phyloP scores from a whole-genome alignment of 306 rosid genomes.

The Gastrolobium villosum region DNA sequence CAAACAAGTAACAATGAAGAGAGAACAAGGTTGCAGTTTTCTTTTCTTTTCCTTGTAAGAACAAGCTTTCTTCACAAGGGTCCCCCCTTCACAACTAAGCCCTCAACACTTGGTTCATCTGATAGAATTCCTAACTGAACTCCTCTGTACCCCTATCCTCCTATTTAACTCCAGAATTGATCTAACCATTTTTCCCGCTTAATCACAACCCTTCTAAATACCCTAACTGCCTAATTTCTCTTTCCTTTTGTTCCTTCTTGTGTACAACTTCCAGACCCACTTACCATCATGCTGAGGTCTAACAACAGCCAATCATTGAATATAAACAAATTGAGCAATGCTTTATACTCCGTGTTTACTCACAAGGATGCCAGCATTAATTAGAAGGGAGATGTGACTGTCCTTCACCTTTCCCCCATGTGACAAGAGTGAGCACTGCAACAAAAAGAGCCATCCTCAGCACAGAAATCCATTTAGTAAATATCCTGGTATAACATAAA shows the following conservation, averaged over 20 bases:
- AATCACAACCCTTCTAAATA: no score
- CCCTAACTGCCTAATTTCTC: no score
- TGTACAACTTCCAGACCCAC: no score
- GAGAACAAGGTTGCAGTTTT: constrained; percentile 17
- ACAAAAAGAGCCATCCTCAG: constrained; percentile 35
- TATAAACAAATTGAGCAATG: constrained; percentile 18
- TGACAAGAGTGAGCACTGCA: constrained; percentile 85
- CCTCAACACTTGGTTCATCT: no score
- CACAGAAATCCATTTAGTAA: constrained; percentile 35
- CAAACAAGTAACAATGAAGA: constrained; percentile 31
- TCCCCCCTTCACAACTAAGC: no score
- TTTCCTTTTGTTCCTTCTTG: no score
- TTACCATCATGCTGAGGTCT: no score
- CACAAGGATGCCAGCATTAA: constrained; percentile 87
- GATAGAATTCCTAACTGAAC: no score
- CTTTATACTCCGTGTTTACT: constrained; percentile 52
- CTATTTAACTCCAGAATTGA: no score
- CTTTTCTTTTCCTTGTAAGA: neutral
- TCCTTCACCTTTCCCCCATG: constrained; percentile 93
- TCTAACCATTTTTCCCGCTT: no score
- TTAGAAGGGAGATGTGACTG: constrained; percentile 79
- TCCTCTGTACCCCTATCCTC: no score
- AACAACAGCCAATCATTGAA: neutral
- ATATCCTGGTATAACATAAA: constrained; percentile 29
- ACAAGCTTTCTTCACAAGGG: no score